Evolutionary conservation across 768 basidiomycete species (phyloP), one percentile per base, ranked within the genome.

Genomic region (Leccinum boreale): DNA sequence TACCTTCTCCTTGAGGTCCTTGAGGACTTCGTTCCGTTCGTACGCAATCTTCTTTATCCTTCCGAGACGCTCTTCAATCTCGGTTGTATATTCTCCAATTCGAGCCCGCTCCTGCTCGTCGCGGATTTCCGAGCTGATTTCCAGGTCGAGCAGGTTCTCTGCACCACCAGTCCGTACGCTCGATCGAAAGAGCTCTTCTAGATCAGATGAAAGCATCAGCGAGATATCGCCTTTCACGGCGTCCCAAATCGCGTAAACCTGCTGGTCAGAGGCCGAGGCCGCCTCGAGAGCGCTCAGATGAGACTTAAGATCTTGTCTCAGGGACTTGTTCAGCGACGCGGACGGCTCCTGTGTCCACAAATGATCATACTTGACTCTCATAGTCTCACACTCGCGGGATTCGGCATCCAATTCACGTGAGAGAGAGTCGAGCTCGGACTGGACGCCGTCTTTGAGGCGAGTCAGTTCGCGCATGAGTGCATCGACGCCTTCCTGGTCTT

Each of bases 1-100:
- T 54, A 94, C 95, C 84, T 96, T 97, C 46, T 98, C 95, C 71
- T 98, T 99, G 50, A 99, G 77, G 68, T 98, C 97, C 69, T 91
- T 94, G 54, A 98, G 73, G 0, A 94, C 86, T 63, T 95, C 90
- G 11, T 82, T 83, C 50, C 96, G 78, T 75, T 98, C 96, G 57
- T 84, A 84, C 47, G 86, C 81, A 59, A 99, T 88, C 77, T 93
- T 90, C 71, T 83, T 86, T 50, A 98, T 69, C 65, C 86, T 78
- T 26, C 85, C 86, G 15, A 98, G 71, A 50, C 85, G 76, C 57
- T 95, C 89, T 62, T 92, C 90, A 58, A 94, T 88, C 66, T 89
- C 88, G 3, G 77, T 76, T 0, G 94, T 87, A 55, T 82, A 80
- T 46, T 78, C 78, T 7, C 77, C 75, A 55, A 94, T 86, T 71